These are phyloP conservation scores for Buxus sempervirens DNA, from an alignment of 164 flowering plant genomes.

Conservation along the genomic window DNA sequence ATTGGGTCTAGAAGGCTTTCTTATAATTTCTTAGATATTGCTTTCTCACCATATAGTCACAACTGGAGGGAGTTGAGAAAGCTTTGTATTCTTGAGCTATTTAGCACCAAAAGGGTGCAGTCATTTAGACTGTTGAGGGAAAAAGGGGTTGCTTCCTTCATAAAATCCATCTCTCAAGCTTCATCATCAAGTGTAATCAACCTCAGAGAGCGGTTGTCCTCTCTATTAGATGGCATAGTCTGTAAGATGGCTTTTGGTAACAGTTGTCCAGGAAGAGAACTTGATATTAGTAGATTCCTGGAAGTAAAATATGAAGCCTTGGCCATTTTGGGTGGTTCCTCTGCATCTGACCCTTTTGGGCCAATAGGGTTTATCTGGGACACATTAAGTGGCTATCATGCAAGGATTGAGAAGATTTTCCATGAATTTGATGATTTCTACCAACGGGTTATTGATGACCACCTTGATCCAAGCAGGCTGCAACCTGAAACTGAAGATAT, in stretches of 20 bases:
- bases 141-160: background rate
- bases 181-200: background rate
- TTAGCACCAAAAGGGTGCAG: slow-evolving; percentile 8
- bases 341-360: background rate
- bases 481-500: background rate
- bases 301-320: background rate
- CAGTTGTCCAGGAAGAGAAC: background rate
- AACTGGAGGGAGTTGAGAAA: slow-evolving; percentile 10
- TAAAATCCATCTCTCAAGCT: background rate
- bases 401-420: background rate
- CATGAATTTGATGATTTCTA: slow-evolving; percentile 3
- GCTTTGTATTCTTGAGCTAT: slow-evolving; percentile 1
- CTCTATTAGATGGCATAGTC: background rate
- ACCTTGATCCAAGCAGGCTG: background rate
- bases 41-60: background rate
- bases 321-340: background rate
- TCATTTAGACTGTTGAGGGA: background rate
- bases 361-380: slow-evolving; percentile 8
- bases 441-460: slow-evolving; percentile 1
- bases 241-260: slow-evolving; percentile 12
- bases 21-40: background rate
- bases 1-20: background rate
- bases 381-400: background rate
- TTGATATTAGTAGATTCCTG: background rate
- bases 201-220: background rate